These are phyloP conservation scores for Astragalus glycyphyllos DNA, from an alignment of 306 rosid species.

Conservation along the genomic window DNA sequence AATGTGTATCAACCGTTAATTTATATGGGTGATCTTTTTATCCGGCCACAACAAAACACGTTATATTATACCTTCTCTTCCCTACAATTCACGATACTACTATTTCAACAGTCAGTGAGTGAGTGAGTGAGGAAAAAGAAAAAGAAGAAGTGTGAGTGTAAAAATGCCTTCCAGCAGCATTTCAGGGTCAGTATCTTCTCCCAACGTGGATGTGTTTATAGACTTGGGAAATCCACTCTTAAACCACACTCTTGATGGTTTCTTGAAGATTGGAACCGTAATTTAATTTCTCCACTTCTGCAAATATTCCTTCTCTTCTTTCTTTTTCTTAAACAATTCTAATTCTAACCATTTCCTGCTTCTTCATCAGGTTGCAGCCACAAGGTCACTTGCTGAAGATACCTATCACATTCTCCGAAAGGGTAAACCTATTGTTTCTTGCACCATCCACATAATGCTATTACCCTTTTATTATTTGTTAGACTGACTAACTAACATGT, in stretches of 20 bases:
- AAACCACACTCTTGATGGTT: constrained; percentile 81
- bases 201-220: constrained; percentile 65
- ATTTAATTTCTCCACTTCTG: background rate
- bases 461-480: constrained; percentile 21
- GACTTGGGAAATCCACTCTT: constrained; percentile 83
- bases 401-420: constrained; percentile 55
- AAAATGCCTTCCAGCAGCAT: constrained; percentile 62
- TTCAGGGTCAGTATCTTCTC: constrained; percentile 55
- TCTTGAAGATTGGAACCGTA: constrained; percentile 92
- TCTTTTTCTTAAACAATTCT: background rate
- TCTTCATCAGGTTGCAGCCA: constrained; percentile 74
- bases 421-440: constrained; percentile 46
- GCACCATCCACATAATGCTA: background rate
- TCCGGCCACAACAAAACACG: no score
- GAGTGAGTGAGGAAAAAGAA: background rate
- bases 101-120: background rate
- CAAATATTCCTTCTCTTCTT: background rate
- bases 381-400: constrained; percentile 78
- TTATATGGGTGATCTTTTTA: background rate
- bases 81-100: background rate
- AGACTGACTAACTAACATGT: constrained; percentile 43
- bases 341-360: background rate
- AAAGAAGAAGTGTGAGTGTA: background rate
- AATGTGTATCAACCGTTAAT: background rate
- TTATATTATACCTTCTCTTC: background rate